These are phyloP conservation scores for Jaltomata sinuosa DNA, from an alignment of 257 asterid species.

Conservation along the genomic window DNA sequence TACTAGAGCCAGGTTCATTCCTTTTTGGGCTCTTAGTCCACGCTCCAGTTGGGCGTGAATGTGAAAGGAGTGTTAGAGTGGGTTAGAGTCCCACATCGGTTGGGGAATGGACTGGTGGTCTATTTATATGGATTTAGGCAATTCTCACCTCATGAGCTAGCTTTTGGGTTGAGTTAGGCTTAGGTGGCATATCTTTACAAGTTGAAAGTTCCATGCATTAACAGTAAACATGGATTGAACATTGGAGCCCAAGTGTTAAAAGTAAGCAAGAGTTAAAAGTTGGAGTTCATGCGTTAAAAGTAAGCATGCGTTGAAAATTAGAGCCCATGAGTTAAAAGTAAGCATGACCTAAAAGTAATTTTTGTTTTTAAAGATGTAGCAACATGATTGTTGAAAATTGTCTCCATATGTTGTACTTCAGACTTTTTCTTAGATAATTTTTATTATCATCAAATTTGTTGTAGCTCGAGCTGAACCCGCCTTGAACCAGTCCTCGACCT, in stretches of 20 bases:
- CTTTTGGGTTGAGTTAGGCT: neutral
- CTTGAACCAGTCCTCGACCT: neutral
- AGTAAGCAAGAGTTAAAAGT: neutral
- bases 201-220: neutral
- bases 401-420: neutral
- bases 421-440: neutral
- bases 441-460: neutral
- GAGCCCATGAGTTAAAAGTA: neutral
- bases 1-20: neutral
- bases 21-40: neutral
- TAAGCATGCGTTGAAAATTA: neutral
- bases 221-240: neutral
- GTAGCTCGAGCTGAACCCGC: neutral
- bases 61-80: neutral
- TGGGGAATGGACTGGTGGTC: neutral
- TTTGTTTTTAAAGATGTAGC: neutral
- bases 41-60: neutral
- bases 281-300: neutral
- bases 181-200: neutral
- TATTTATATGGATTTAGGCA: too few relatives aligned
- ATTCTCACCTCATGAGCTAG: neutral
- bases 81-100: neutral
- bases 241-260: neutral
- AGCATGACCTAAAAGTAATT: neutral
- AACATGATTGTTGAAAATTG: neutral